A percentile compares a stretch with the other conserved stretches of the same genome.
These are phyloP conservation scores for Astragalus membranaceus DNA, from an alignment of 306 rosid species.

Conservation along the genomic window DNA sequence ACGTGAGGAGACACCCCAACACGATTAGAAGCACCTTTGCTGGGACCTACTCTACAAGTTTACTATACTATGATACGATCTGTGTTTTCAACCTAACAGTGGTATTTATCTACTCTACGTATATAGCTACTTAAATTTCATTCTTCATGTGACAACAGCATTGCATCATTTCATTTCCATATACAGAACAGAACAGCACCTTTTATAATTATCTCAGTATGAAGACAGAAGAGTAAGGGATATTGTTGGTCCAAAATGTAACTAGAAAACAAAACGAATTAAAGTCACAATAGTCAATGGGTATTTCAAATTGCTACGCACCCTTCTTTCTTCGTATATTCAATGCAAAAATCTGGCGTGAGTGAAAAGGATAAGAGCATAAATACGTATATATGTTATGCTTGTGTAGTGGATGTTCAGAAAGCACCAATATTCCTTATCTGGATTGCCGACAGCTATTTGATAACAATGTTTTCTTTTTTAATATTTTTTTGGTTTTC, in stretches of 20 bases:
- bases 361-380: conserved; percentile 6
- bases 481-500: not conserved
- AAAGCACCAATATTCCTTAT: conserved; percentile 13
- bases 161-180: conserved; percentile 1
- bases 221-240: not conserved
- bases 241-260: conserved; percentile 25
- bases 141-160: conserved; percentile 23
- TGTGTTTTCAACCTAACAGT: conserved; percentile 7
- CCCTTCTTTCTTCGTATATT: not conserved
- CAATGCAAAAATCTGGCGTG: not conserved
- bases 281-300: not conserved
- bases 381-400: not conserved
- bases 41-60: conserved; percentile 9
- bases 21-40: not conserved
- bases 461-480: not conserved
- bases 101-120: not conserved
- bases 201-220: not conserved
- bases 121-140: not conserved
- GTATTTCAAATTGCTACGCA: not conserved
- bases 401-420: conserved; percentile 21
- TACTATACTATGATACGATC: too few relatives aligned
- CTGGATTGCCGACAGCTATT: conserved; percentile 30
- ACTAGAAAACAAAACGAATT: conserved; percentile 17
- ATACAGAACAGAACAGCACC: not conserved
- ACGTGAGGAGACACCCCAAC: conserved; percentile 24